phyloP scores from a whole-genome alignment of 1,284 basidiomycete genomes.

The Quambalaria eucalypti region DNA sequence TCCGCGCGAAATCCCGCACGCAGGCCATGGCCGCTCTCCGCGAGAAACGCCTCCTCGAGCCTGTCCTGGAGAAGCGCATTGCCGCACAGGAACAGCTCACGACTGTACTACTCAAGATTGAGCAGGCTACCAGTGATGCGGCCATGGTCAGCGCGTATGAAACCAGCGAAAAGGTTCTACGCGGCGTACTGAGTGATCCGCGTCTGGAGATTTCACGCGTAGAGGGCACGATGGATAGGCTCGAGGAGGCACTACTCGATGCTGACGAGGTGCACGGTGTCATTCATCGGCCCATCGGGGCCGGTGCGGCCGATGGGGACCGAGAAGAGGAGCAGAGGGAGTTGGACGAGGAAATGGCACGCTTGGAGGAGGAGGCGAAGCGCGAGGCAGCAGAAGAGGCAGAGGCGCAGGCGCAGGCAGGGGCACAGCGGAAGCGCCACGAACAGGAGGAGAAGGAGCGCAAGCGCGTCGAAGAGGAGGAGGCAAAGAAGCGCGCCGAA shows the following conservation, averaged over 20 bases:
- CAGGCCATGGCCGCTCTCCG: slow-evolving; percentile 67
- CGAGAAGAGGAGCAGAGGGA: slow-evolving; percentile 43
- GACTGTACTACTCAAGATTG: slow-evolving; percentile 67
- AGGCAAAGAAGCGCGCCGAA: background rate
- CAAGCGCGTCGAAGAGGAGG: slow-evolving; percentile 7
- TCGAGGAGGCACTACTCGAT: slow-evolving; percentile 71
- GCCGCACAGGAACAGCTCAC: slow-evolving; percentile 66
- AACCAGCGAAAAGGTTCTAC: slow-evolving; percentile 67
- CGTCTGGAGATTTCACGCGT: slow-evolving; percentile 67
- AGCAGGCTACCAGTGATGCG: slow-evolving; percentile 76
- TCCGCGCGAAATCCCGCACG: slow-evolving; percentile 63
- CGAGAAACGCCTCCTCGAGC: slow-evolving; percentile 69
- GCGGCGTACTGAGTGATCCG: slow-evolving; percentile 66
- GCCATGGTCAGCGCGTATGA: slow-evolving; percentile 83
- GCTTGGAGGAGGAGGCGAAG: slow-evolving; percentile 8
- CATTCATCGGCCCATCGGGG: slow-evolving; percentile 61
- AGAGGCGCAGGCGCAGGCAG: slow-evolving; percentile 1
- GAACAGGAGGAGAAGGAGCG: slow-evolving; percentile 13
- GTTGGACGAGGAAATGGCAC: slow-evolving; percentile 22
- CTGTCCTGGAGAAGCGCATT: slow-evolving; percentile 65
- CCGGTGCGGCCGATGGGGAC: slow-evolving; percentile 53
- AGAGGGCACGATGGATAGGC: slow-evolving; percentile 73
- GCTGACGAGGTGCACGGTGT: slow-evolving; percentile 72
- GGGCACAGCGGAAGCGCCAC: slow-evolving; percentile 14
- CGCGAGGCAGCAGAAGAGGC: slow-evolving; percentile 7